phyloP scores from a whole-genome alignment of 2,329 filamentous ascomycete genomes.

The Colletotrichum eremochloae region DNA sequence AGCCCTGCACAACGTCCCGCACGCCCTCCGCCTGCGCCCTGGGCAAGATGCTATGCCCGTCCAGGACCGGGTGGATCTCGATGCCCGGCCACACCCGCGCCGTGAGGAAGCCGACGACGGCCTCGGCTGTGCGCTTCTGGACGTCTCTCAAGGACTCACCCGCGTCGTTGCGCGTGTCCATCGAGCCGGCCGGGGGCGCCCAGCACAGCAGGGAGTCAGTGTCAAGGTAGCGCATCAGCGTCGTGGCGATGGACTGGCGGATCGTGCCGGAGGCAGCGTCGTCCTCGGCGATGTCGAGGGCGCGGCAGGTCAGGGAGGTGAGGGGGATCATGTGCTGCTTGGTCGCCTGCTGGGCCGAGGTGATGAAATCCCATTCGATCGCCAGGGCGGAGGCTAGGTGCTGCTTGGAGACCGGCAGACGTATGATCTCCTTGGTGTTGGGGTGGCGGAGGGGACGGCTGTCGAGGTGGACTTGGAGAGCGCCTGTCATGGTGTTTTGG shows the following conservation, averaged over 20 bases:
- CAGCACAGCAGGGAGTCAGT: constrained; percentile 96
- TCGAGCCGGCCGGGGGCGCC: constrained; percentile 70
- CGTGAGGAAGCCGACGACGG: constrained; percentile 79
- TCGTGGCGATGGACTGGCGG: constrained; percentile 73
- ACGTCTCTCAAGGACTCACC: constrained; percentile 75
- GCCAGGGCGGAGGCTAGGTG: constrained; percentile 88
- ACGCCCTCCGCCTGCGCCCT: constrained; percentile 79
- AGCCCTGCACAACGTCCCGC: constrained; percentile 81
- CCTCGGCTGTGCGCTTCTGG: constrained; percentile 77
- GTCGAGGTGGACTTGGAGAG: constrained; percentile 80
- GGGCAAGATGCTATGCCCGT: constrained; percentile 81
- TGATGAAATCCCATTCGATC: constrained; percentile 91
- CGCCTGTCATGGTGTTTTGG: constrained; percentile 48
- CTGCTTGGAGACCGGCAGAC: constrained; percentile 80
- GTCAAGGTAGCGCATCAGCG: constrained; percentile 86
- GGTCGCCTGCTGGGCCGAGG: constrained; percentile 84
- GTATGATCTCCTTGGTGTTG: constrained; percentile 77
- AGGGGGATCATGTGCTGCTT: constrained; percentile 91
- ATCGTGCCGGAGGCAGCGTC: constrained; percentile 69
- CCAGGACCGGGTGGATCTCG: constrained; percentile 83
- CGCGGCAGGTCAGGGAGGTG: constrained; percentile 86
- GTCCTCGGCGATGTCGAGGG: constrained; percentile 81
- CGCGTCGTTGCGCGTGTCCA: constrained; percentile 60
- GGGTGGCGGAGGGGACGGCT: constrained; percentile 82
- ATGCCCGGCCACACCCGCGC: constrained; percentile 86